These are phyloP conservation scores for Fusarium gaditjirri DNA, from an alignment of 2,329 filamentous ascomycete genomes.

Conservation along the genomic window DNA sequence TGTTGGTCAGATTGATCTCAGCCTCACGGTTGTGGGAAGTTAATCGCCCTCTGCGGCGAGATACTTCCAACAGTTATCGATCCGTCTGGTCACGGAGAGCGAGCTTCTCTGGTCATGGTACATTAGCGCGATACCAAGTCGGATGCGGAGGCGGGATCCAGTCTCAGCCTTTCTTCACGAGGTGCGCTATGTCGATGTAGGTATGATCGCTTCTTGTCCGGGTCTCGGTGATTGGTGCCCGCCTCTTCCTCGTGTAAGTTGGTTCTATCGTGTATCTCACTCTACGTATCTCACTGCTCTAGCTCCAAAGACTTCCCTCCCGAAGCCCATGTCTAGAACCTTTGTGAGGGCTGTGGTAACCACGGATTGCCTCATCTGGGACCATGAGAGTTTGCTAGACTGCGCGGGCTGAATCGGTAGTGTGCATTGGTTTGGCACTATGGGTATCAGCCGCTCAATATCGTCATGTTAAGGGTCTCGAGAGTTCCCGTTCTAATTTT, in stretches of 20 bases:
- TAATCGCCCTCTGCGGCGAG: background rate
- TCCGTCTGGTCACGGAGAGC: background rate
- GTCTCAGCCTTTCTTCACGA: slow-evolving; percentile 23
- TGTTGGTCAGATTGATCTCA: slow-evolving; percentile 7
- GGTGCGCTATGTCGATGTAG: slow-evolving; percentile 5
- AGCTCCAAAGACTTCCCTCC: slow-evolving; percentile 14
- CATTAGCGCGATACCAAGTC: background rate
- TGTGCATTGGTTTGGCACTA: slow-evolving; percentile 13
- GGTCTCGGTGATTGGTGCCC: slow-evolving; percentile 39
- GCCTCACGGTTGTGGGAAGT: slow-evolving; percentile 11
- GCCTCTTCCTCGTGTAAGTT: slow-evolving; percentile 20
- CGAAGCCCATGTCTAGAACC: background rate
- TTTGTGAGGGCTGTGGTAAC: slow-evolving; percentile 4
- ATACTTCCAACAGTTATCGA: background rate
- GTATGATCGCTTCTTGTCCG: slow-evolving; percentile 10
- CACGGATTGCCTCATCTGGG: slow-evolving; percentile 15
- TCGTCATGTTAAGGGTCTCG: slow-evolving; percentile 6
- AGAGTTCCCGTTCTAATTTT: slow-evolving; percentile 16
- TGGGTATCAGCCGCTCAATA: slow-evolving; percentile 10
- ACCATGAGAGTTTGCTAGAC: slow-evolving; percentile 13
- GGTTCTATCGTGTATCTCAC: background rate
- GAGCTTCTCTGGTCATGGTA: background rate
- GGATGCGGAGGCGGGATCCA: background rate
- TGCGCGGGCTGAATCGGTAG: slow-evolving; percentile 12
- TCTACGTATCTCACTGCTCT: slow-evolving; percentile 3